A percentile compares a stretch with the other conserved stretches of the same genome.
Conservation (phyloP, 2,329 filamentous ascomycete genomes). For the Talaromyces islandicus region DNA sequence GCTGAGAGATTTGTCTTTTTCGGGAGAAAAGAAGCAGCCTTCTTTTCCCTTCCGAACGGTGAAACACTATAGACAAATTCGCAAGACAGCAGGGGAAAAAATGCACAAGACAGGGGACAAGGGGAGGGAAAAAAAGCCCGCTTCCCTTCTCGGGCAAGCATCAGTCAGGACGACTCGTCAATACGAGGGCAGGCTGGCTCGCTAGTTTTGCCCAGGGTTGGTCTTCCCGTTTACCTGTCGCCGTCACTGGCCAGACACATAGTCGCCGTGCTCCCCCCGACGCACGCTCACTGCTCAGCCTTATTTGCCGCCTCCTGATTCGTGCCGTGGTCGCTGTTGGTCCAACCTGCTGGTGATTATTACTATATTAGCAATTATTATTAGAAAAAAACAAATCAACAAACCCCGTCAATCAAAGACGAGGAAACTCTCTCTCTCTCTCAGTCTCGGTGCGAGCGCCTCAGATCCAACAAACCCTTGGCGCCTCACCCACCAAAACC, state of each 20-base stretch:
- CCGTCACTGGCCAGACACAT: neutral
- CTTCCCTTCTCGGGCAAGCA: neutral
- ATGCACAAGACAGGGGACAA: neutral
- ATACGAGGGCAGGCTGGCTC: slow-evolving; percentile 3
- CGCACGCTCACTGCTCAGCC: neutral
- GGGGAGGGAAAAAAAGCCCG: neutral
- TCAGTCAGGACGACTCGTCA: neutral
- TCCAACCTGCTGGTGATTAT: neutral
- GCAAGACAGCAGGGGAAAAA: neutral
- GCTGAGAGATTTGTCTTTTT: neutral
- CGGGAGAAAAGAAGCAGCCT: neutral
- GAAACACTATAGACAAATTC: no score
- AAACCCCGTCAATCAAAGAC: neutral
- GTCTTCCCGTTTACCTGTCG: neutral
- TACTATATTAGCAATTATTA: no score
- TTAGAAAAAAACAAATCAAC: neutral
- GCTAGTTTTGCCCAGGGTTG: slow-evolving; percentile 9
- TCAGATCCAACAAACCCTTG: slow-evolving; percentile 15
- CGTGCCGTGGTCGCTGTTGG: neutral
- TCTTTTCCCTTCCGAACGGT: neutral
- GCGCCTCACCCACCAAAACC: slow-evolving; percentile 12
- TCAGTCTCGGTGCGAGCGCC: neutral
- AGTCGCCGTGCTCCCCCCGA: neutral
- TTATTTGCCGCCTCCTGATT: neutral
- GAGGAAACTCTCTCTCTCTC: neutral